These are phyloP conservation scores for Baudoinia panamericana DNA, from an alignment of 495 filamentous ascomycete species.

Conservation along the genomic window DNA sequence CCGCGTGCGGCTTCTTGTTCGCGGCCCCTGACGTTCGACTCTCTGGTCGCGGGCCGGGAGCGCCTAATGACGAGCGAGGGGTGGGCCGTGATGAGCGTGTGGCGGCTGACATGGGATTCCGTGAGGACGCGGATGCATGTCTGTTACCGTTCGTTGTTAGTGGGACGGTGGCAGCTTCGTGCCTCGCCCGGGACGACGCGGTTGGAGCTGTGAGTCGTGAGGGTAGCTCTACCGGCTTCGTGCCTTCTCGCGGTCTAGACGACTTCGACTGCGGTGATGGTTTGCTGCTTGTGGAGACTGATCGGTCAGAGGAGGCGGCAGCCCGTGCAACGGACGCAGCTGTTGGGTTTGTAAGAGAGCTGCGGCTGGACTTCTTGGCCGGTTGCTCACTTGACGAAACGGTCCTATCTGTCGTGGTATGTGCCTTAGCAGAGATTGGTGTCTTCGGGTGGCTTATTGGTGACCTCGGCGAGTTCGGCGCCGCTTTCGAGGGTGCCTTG, in stretches of 20 bases:
- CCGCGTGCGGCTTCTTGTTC: slow-evolving; percentile 33
- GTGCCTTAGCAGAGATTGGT: slow-evolving; percentile 2
- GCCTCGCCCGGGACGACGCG: slow-evolving; percentile 29
- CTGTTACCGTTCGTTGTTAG: too few species aligned
- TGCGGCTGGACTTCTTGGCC: slow-evolving; percentile 18
- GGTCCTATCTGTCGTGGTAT: background rate
- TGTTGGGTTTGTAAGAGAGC: slow-evolving; percentile 20
- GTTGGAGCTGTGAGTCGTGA: slow-evolving; percentile 32
- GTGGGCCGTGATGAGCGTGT: slow-evolving; percentile 17
- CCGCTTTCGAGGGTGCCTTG: slow-evolving; percentile 8
- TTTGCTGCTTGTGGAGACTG: slow-evolving; percentile 11
- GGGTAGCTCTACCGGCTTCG: slow-evolving; percentile 28
- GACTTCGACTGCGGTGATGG: slow-evolving; percentile 14
- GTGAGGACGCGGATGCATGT: too few species aligned
- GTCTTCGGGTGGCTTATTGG: slow-evolving; percentile 11
- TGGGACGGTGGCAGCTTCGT: slow-evolving; percentile 18
- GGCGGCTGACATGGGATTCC: slow-evolving; percentile 17
- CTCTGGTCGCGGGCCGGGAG: slow-evolving; percentile 22
- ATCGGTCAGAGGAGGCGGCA: slow-evolving; percentile 1
- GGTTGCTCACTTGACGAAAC: slow-evolving; percentile 5
- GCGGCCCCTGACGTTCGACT: slow-evolving; percentile 22
- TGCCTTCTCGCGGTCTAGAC: slow-evolving; percentile 28
- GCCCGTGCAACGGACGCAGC: slow-evolving; percentile 22
- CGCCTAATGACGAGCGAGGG: slow-evolving; percentile 14
- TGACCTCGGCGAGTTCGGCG: slow-evolving; percentile 5